Base-by-base conservation (phyloP, 2,329 filamentous ascomycete genomes). In the Ceratocystis colombiana region DNA sequence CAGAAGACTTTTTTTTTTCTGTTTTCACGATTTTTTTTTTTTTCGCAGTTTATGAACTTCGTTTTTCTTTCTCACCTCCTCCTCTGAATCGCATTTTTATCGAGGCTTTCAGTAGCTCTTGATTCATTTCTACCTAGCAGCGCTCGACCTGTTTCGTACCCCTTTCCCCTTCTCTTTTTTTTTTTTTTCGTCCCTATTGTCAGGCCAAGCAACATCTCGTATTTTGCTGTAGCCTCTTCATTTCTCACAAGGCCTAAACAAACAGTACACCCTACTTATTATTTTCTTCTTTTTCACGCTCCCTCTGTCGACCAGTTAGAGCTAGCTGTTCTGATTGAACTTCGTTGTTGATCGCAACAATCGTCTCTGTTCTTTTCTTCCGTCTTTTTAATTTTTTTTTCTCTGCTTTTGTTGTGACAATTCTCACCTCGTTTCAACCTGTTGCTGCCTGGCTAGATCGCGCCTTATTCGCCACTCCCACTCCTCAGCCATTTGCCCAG, bases 31-130 rank as follows among this genome's bases (percentile, higher is more conserved):
- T 28, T 37, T 25, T 44, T 50, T 20, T 22, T 20, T 22, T 62
- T 28, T 48, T 57, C 28, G 10, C 20, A 5, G 17, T 48, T 61
- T 66, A 59, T 61, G 41, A 57, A 63, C 44, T 66, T 66, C 45
- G 64, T 57, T 46, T 63, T 64, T 62, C 59, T 64, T 22, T 17
- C 53, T 53, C 22, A 41, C 62, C 37, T 17, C 45, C 41, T 37
- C 17, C 33, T 17, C n/a, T 48, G 15, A 46, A 46, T 48, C 44
- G 41, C 45, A 41, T 25, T 33, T 66, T 55, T 62, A 55, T 66
- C 64, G 64, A 66, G 64, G 61, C 67, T 68, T 66, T 66, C 53
- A 66, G 67, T 68, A 66, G 64, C 50, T 68, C 64, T 66, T 68
- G 64, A 66, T 66, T 66, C 59, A 59, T 37, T 33, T 50, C 37